These are phyloP conservation scores for Vanrija pseudolonga DNA, from an alignment of 1,284 basidiomycete genomes.

Conservation along the genomic window DNA sequence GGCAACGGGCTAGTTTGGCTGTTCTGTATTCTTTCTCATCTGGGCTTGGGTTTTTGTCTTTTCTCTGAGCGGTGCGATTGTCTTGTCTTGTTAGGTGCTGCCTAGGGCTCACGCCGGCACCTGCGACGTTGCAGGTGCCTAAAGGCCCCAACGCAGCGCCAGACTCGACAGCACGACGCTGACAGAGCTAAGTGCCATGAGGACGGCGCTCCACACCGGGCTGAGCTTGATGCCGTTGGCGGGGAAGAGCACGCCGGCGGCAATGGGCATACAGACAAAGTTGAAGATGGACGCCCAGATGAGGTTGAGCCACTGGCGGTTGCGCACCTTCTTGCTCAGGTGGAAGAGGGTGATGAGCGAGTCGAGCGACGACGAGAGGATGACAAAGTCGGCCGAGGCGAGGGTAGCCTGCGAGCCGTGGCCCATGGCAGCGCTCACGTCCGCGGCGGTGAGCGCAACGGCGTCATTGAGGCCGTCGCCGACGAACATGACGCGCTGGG, in stretches of 20 bases:
- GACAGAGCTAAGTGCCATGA: slow-evolving; percentile 98
- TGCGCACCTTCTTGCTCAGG: slow-evolving; percentile 82
- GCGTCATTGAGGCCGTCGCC: slow-evolving; percentile 99
- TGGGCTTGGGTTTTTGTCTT: too few relatives aligned
- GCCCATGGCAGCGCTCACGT: slow-evolving; percentile 90
- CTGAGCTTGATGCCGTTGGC: slow-evolving; percentile 80
- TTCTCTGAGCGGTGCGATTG: too few relatives aligned
- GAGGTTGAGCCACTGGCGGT: slow-evolving; percentile 77
- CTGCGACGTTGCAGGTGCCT: slow-evolving; percentile 54
- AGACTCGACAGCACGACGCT: slow-evolving; percentile 92
- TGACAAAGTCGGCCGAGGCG: slow-evolving; percentile 94
- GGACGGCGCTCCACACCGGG: slow-evolving; percentile 95
- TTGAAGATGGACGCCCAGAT: slow-evolving; percentile 94
- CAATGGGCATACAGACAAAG: slow-evolving; percentile 88
- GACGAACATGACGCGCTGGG: slow-evolving; percentile 83
- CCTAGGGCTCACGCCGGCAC: too few relatives aligned
- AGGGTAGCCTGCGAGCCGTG: slow-evolving; percentile 97
- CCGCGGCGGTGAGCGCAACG: slow-evolving; percentile 89
- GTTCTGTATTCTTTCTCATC: too few relatives aligned
- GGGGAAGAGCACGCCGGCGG: slow-evolving; percentile 93
- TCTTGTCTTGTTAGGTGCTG: too few relatives aligned
- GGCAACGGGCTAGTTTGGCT: too few relatives aligned
- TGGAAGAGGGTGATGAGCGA: slow-evolving; percentile 94
- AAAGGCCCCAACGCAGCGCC: slow-evolving; percentile 76
- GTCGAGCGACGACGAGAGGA: slow-evolving; percentile 91